phyloP scores from a whole-genome alignment of 768 basidiomycete species.

The Candolleomyces aberdarensis region DNA sequence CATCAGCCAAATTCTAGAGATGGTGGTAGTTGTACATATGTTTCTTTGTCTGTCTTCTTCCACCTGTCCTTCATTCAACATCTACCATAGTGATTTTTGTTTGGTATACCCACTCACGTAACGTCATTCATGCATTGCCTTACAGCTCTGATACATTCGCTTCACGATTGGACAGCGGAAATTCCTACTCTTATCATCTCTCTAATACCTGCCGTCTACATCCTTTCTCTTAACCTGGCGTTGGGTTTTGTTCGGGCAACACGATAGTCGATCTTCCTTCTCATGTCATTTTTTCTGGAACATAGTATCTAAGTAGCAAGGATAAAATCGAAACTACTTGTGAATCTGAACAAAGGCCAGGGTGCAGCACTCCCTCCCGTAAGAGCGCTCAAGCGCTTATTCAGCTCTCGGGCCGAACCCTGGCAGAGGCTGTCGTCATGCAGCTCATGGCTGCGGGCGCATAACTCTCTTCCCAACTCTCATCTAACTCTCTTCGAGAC shows the following conservation, averaged over 20 bases:
- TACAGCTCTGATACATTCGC: conserved; percentile 12
- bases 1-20: conserved; percentile 48
- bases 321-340: neutral
- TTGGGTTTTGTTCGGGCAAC: conserved; percentile 12
- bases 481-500: too few species aligned
- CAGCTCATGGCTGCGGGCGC: too few species aligned
- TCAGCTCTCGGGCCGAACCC: too few species aligned
- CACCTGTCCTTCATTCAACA: conserved; percentile 11
- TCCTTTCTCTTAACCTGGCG: conserved; percentile 15
- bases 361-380: too few species aligned
- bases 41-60: conserved; percentile 20
- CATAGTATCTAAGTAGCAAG: conserved; percentile 12
- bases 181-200: conserved; percentile 21
- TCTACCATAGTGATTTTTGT: conserved; percentile 25
- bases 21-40: conserved; percentile 13
- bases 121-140: conserved; percentile 23
- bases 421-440: too few species aligned
- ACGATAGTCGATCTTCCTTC: conserved; percentile 10
- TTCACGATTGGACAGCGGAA: conserved; percentile 32
- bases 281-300: conserved; percentile 13
- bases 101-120: conserved; percentile 38
- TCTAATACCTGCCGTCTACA: conserved; percentile 28
- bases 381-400: too few species aligned
- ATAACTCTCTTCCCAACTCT: too few species aligned
- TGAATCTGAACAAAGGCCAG: too few species aligned